Percentiles rank a stretch among this genome's conserved stretches.
Conservation (phyloP, 2,329 filamentous ascomycete genomes). For the Colletotrichum liriopes region DNA sequence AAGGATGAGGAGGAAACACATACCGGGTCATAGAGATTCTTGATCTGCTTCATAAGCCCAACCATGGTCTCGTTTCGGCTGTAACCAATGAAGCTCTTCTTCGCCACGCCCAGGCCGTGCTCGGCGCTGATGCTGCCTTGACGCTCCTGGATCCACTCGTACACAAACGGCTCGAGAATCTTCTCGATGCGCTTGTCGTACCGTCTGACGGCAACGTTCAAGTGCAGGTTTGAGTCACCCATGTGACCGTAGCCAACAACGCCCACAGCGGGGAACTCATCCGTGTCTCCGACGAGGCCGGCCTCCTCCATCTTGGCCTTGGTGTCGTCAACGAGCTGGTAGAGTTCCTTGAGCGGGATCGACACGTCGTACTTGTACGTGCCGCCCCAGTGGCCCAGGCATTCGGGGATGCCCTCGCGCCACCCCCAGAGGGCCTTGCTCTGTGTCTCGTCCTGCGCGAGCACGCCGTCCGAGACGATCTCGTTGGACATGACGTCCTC, state of each 20-base stretch:
- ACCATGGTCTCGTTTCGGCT: slow-evolving; percentile 91
- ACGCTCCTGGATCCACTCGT: slow-evolving; percentile 93
- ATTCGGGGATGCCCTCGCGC: slow-evolving; percentile 94
- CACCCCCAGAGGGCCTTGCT: slow-evolving; percentile 88
- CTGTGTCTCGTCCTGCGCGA: slow-evolving; percentile 96
- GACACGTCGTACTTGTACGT: slow-evolving; percentile 99
- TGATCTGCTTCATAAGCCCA: slow-evolving; percentile 94
- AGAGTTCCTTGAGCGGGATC: slow-evolving; percentile 90
- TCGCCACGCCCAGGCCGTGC: slow-evolving; percentile 93
- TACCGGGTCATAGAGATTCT: slow-evolving; percentile 94
- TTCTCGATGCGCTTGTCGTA: slow-evolving; percentile 93
- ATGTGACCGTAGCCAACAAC: slow-evolving; percentile 99
- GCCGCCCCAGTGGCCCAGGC: slow-evolving; percentile 89
- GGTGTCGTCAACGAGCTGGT: slow-evolving; percentile 89
- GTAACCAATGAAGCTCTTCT: slow-evolving; percentile 96
- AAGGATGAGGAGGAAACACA: slow-evolving; percentile 55
- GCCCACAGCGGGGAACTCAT: slow-evolving; percentile 84
- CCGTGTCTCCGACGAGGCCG: slow-evolving; percentile 83
- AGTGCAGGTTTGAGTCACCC: slow-evolving; percentile 95
- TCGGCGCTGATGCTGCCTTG: slow-evolving; percentile 97
- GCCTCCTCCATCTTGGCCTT: slow-evolving; percentile 79
- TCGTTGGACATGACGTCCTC: slow-evolving; percentile 92
- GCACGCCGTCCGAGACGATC: slow-evolving; percentile 89
- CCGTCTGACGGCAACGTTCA: slow-evolving; percentile 87
- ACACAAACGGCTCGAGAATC: slow-evolving; percentile 93